Evolutionary conservation across 1,284 basidiomycete species (phyloP).

Genomic region (Malassezia sympodialis): DNA sequence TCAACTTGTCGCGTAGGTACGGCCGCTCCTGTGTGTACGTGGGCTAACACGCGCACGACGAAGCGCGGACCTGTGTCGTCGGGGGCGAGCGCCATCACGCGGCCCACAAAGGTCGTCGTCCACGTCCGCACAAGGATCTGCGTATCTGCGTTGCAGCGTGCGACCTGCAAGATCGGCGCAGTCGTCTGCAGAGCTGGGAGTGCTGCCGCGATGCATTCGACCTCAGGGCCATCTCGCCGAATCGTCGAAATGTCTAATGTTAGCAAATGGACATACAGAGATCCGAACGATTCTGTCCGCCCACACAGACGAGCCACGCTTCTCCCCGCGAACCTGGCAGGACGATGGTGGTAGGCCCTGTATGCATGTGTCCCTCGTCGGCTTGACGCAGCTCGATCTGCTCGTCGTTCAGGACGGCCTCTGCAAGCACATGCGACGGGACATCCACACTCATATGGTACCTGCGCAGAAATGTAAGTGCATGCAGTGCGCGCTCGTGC

Average conservation of each 20-base stretch:
- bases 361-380: neutral
- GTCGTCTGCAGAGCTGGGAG: neutral
- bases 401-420: conserved; percentile 9
- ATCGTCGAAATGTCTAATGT: neutral
- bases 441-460: conserved; percentile 15
- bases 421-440: conserved; percentile 8
- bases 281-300: neutral
- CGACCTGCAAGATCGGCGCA: conserved; percentile 11
- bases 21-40: neutral
- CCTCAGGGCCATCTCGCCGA: neutral
- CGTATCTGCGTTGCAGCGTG: neutral
- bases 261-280: conserved; percentile 6
- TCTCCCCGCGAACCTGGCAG: neutral
- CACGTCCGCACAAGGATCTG: conserved; percentile 1
- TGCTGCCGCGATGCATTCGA: neutral
- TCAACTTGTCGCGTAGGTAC: neutral
- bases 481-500: conserved; percentile 8
- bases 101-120: neutral
- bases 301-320: conserved; percentile 6
- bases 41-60: neutral
- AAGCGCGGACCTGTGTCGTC: neutral
- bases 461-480: conserved; percentile 1
- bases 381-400: neutral
- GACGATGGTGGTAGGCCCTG: neutral
- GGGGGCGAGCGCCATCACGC: neutral